These are phyloP conservation scores for Fusarium brachygibbosum DNA, from an alignment of 2,329 filamentous ascomycete genomes.

Conservation along the genomic window DNA sequence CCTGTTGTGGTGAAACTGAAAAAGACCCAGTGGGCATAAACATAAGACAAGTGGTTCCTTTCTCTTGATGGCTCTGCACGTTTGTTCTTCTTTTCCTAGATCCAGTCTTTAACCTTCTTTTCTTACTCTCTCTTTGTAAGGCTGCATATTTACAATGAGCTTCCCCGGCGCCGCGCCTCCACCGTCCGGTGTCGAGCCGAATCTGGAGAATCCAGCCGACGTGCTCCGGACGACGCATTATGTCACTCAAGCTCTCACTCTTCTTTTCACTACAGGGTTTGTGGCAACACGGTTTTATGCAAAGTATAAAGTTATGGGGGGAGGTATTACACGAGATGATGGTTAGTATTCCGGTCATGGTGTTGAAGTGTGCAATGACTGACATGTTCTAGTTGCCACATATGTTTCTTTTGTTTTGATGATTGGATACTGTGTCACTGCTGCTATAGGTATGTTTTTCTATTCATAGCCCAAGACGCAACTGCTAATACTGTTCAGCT, in stretches of 20 bases:
- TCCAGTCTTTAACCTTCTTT: neutral
- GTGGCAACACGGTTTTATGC: conserved; percentile 30
- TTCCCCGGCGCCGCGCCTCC: conserved; percentile 32
- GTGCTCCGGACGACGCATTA: conserved; percentile 36
- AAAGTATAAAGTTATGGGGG: conserved; percentile 30
- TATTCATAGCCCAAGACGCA: neutral
- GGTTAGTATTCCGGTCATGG: conserved; percentile 7
- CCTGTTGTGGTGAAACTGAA: neutral
- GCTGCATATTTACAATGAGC: conserved; percentile 18
- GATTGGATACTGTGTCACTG: conserved; percentile 34
- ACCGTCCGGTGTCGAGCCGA: conserved; percentile 23
- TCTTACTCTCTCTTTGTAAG: neutral
- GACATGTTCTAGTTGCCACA: conserved; percentile 10
- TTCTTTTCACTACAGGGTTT: conserved; percentile 23
- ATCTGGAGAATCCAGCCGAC: conserved; percentile 28
- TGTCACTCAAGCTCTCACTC: conserved; percentile 31
- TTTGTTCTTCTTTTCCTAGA: neutral
- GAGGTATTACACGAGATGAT: conserved; percentile 29
- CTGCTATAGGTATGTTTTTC: conserved; percentile 22
- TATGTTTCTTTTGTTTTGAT: conserved; percentile 39
- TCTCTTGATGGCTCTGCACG: neutral
- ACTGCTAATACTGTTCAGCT: neutral
- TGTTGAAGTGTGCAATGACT: neutral
- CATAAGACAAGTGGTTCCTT: neutral
- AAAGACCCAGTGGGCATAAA: neutral